These are phyloP conservation scores for Trametes elegans DNA, from an alignment of 768 basidiomycete genomes.

Conservation along the genomic window DNA sequence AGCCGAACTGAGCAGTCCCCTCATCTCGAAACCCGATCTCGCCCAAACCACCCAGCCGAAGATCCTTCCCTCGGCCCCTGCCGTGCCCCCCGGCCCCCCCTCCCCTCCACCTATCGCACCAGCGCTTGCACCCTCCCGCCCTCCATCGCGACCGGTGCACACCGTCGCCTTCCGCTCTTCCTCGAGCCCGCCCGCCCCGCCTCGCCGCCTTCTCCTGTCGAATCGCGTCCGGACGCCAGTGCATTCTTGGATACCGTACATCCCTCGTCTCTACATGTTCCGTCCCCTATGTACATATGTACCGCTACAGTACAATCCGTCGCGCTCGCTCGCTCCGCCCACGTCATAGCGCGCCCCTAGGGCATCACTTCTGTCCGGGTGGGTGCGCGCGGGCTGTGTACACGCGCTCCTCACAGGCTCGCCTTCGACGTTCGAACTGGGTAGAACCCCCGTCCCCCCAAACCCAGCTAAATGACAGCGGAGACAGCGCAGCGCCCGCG, in stretches of 20 bases:
- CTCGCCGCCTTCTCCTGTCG: not conserved
- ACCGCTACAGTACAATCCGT: not conserved
- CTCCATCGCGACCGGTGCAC: constrained; percentile 11
- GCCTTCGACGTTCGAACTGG: not conserved
- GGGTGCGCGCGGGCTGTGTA: constrained; percentile 2
- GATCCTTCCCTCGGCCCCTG: constrained; percentile 19
- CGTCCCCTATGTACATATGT: no score
- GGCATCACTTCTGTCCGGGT: not conserved
- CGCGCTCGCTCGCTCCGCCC: not conserved
- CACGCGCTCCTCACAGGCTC: not conserved
- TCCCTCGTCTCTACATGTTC: no score
- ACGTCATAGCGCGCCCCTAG: constrained; percentile 7
- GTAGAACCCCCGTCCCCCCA: not conserved
- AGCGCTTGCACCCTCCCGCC: constrained; percentile 3
- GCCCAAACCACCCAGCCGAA: constrained; percentile 21
- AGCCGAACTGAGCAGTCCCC: constrained; percentile 24
- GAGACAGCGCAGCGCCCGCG: not conserved
- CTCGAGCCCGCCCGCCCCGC: not conserved
- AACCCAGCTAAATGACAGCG: constrained; percentile 16
- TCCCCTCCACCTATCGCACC: not conserved
- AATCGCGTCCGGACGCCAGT: no score
- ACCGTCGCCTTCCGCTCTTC: not conserved
- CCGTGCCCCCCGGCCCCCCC: constrained; percentile 8
- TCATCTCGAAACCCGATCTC: constrained; percentile 23
- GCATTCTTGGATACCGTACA: no score